Evolutionary conservation across 352 stramenopile genomes (phyloP).

Genomic region (Halophytophthora polymorphica): DNA sequence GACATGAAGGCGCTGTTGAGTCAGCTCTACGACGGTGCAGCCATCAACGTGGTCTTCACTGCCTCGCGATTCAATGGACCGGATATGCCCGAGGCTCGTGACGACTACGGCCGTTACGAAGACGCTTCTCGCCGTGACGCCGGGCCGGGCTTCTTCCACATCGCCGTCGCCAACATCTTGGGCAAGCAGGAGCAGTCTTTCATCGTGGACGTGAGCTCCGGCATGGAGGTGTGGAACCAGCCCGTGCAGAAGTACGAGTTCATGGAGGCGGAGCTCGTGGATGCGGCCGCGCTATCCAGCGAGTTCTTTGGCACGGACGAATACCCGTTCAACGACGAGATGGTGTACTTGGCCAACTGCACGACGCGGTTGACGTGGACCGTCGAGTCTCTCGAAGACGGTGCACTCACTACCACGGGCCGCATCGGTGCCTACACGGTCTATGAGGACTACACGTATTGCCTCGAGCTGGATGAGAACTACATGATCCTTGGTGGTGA

Average conservation of each 20-base stretch:
- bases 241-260: conserved; percentile 49
- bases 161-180: conserved; percentile 45
- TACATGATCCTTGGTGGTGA: conserved; percentile 42
- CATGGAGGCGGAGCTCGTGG: conserved; percentile 31
- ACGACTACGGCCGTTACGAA: conserved; percentile 44
- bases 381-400: conserved; percentile 38
- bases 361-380: conserved; percentile 46
- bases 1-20: conserved; percentile 51
- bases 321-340: conserved; percentile 52
- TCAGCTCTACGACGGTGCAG: conserved; percentile 40
- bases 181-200: conserved; percentile 34
- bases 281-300: conserved; percentile 24
- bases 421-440: conserved; percentile 19
- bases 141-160: conserved; percentile 46
- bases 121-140: conserved; percentile 42
- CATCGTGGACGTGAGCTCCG: conserved; percentile 37
- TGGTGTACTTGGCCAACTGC: conserved; percentile 35
- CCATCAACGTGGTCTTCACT: conserved; percentile 38
- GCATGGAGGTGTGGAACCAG: conserved; percentile 55
- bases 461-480: conserved; percentile 36
- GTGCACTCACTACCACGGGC: conserved; percentile 25
- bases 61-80: conserved; percentile 32
- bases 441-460: conserved; percentile 31
- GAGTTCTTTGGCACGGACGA: conserved; percentile 28
- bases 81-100: no score